phyloP scores from a whole-genome alignment of 768 basidiomycete genomes.

The Boletus reticulatus region DNA sequence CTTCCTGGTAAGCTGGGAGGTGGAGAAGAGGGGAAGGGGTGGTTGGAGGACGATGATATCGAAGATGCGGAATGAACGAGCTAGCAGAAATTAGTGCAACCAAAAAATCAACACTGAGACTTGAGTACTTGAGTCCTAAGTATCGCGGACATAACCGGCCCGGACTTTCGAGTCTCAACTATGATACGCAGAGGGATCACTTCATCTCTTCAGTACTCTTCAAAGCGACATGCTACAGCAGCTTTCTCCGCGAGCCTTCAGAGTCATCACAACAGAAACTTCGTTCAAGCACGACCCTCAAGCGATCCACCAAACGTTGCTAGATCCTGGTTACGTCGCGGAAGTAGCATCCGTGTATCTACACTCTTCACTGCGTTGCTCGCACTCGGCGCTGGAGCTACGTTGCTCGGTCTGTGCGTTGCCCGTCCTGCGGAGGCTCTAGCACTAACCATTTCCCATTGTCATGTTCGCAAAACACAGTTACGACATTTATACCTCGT shows the following conservation, averaged over 20 bases:
- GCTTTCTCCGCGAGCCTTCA: not conserved
- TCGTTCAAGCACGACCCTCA: constrained; percentile 5
- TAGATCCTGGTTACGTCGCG: constrained; percentile 7
- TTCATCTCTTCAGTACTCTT: not conserved
- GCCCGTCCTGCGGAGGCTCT: not conserved
- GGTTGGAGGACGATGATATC: constrained; percentile 61
- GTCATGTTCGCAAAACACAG: constrained; percentile 28
- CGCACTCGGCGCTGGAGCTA: constrained; percentile 37
- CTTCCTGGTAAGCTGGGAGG: constrained; percentile 23
- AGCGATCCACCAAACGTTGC: not conserved
- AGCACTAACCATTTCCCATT: no score
- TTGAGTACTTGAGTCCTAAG: no score
- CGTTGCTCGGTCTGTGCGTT: constrained; percentile 44
- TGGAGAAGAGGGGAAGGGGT: constrained; percentile 39
- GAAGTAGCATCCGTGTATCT: constrained; percentile 33
- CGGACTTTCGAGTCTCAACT: no score
- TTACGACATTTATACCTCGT: constrained; percentile 52
- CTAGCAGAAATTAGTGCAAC: not conserved
- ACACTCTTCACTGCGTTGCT: constrained; percentile 40
- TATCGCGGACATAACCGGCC: no score
- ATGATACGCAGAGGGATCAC: no score
- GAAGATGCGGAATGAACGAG: constrained; percentile 37
- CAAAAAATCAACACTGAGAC: no score
- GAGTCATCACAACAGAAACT: not conserved
- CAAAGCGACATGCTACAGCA: not conserved